Evolutionary conservation across 1,284 basidiomycete species (phyloP).

Genomic region (Agaricales sp.): DNA sequence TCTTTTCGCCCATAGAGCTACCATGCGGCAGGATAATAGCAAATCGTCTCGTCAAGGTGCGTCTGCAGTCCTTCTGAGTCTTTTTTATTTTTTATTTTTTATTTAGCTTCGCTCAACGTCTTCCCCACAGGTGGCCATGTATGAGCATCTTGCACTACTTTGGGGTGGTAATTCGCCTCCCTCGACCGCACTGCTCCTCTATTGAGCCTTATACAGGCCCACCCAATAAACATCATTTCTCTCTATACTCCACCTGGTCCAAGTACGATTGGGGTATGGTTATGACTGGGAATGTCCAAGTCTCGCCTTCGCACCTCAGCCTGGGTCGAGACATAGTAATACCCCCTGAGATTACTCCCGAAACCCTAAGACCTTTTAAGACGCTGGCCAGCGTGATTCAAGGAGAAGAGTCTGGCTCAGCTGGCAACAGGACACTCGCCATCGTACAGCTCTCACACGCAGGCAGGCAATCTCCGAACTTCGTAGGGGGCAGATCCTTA

Average conservation of each 20-base stretch:
- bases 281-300: conserved; percentile 83
- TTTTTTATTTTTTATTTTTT: too few relatives aligned
- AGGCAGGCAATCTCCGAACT: conserved; percentile 76
- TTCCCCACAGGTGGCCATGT: conserved; percentile 65
- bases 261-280: conserved; percentile 81
- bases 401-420: conserved; percentile 13
- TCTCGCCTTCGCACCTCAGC: conserved; percentile 62
- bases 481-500: conserved; percentile 57
- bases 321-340: conserved; percentile 75
- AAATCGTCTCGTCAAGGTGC: conserved; percentile 15
- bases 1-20: background rate
- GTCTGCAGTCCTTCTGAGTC: too few relatives aligned
- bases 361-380: conserved; percentile 39
- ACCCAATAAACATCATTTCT: conserved; percentile 54
- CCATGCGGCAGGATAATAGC: conserved; percentile 10
- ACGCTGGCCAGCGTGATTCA: conserved; percentile 43
- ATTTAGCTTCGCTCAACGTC: too few relatives aligned
- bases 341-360: conserved; percentile 33
- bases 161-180: conserved; percentile 27
- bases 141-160: conserved; percentile 68
- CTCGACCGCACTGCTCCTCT: background rate
- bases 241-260: conserved; percentile 74
- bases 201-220: conserved; percentile 30
- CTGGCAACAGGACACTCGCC: conserved; percentile 27
- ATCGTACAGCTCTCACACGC: conserved; percentile 83